Base-by-base conservation (phyloP, 495 filamentous ascomycete species). In the Penicillium waksmanii region DNA sequence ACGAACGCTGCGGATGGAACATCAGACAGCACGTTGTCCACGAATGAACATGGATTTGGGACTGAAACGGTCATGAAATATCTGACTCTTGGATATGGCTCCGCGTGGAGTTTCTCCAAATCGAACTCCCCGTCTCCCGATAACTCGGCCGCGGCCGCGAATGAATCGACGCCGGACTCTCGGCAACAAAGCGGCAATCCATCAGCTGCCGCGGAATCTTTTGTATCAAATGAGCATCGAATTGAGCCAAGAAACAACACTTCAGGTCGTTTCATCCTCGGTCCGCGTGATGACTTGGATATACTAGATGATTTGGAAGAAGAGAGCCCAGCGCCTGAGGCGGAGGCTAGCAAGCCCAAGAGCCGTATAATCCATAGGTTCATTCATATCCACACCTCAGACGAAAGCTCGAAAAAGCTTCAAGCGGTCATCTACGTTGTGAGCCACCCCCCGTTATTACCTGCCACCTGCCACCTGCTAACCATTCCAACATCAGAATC, bases 351-450 rank as follows among this genome's bases (percentile, higher is more conserved):
- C 19, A 62, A 54, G 12, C 55, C 55, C 31, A 81, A 74, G 33
- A 75, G 72, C 49, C 72, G 77, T 10, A 84, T 82, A 19, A 62
- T 77, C 2, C 66, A 83, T 15, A 74, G 86, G 34, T 82, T 80
- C 7, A 49, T 88, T 6, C 72, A 85, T 57, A 68, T 87, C 5
- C 66, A 60, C 34, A 31, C 51, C 2, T 47, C 65, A 48, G 60
- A 66, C 31, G 52, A 63, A 10, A 57, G 63, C 25, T 23, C 51
- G 23, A 72, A 82, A 49, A 81, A 84, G 58, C 73, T 95, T 23
- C 85, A 87, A 23, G 90, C 90, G 5, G 83, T 96, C 3, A 84
- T 96, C 48, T 89, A 89, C 62, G 77, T 86, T 56, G 82, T 85
- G 72, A 51, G 80, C 21, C 13, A 15, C 40, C n/a, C 23, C 18